Evolutionary conservation across 768 basidiomycete species (phyloP), one percentile per base, ranked within the genome.

Genomic region (Termitomyces bulborhizus): DNA sequence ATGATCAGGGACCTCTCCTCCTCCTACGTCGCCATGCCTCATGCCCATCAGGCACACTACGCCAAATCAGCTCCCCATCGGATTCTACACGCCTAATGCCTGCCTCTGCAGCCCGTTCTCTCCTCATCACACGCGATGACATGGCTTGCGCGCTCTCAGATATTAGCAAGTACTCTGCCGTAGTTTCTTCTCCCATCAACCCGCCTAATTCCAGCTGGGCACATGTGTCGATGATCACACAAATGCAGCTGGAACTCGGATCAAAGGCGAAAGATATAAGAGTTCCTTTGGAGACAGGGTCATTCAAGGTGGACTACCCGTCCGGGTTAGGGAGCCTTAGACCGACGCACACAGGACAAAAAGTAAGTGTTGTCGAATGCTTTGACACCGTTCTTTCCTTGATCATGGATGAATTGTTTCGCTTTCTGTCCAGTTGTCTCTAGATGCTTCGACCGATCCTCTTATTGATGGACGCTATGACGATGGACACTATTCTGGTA

Each of bases 221-320:
- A 4, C 54, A 55, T 50, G n/a, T 55, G 11, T 50, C 54, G 12
- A 21, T n/a, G 6, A 43, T 47, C 6, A 49, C 47, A 6, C 54
- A 49, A 11, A 5, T 34, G 9, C 21, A 29, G 4, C 16, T 34
- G 16, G 27, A 55, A 27, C 47, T 55, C 5, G 40, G 47, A n/a
- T 21, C 47, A n/a, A 48, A 49, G 13, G 47, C 47, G 13, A 55
- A 50, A 37, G 54, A 55, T 21, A 41, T 49, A 15, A 48, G 54
- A 18, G 15, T 47, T n/a, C 2, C 21, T 27, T 15, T 12, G 18
- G 32, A 48, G 29, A 36, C 46, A 18, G 46, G 54, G 24, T 46
- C 53, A 5, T 55, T 41, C 29, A 36, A 29, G 27, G 9, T 29
- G n/a, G 45, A 41, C 11, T 54, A 54, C 21, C 46, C 53, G 15